These are phyloP conservation scores for Tuber melanosporum DNA, from an alignment of 495 filamentous ascomycete genomes.

Conservation along the genomic window DNA sequence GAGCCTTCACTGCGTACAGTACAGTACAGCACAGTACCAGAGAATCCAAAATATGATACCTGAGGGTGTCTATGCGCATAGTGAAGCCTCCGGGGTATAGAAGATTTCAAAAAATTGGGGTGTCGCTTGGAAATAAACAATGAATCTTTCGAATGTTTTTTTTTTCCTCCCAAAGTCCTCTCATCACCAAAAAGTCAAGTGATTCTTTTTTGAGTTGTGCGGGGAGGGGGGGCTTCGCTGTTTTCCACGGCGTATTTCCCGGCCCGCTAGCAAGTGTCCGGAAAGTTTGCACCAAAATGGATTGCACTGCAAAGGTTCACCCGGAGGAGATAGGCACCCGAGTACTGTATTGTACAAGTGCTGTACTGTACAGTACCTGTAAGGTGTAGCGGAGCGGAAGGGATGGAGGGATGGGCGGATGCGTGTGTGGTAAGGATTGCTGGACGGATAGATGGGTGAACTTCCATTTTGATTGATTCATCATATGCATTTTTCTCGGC, in stretches of 20 bases:
- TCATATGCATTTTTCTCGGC: not conserved
- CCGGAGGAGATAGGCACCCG: not conserved
- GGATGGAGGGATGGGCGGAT: not conserved
- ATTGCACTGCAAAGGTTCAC: not conserved
- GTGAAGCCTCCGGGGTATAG: not conserved
- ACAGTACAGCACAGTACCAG: no score
- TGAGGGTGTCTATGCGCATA: not conserved
- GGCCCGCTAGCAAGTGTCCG: not conserved
- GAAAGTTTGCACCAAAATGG: not conserved
- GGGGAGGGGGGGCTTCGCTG: not conserved
- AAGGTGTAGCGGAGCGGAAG: not conserved
- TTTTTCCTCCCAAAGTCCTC: not conserved
- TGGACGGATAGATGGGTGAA: not conserved
- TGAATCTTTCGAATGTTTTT: not conserved
- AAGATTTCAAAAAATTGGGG: no score
- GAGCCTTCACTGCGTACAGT: not conserved
- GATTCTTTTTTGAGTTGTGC: not conserved
- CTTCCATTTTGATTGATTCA: constrained; percentile 2
- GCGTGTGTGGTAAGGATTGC: not conserved
- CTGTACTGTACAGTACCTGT: no score
- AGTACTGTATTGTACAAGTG: no score
- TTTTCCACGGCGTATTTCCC: not conserved
- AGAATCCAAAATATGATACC: not conserved
- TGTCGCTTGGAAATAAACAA: not conserved
- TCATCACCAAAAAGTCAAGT: not conserved